Percentiles rank a stretch among this genome's conserved stretches.
Conservation (phyloP, 805 yeast species). For the Yamadazyma nakazawae region DNA sequence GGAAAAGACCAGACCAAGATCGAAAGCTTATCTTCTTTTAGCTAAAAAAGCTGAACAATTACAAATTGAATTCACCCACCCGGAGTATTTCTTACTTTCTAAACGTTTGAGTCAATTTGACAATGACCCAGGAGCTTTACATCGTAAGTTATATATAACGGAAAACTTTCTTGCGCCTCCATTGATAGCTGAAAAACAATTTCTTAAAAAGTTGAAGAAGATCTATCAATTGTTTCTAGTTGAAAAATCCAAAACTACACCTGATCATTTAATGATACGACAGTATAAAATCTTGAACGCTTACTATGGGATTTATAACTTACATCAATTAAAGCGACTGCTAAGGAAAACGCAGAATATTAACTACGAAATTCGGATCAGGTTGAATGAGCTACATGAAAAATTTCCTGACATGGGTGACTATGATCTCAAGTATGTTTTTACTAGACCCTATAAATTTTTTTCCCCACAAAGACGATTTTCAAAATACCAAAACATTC, state of each 20-base stretch:
- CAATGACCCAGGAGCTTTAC: conserved; percentile 1
- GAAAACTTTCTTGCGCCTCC: conserved; percentile 32
- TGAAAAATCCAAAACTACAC: conserved; percentile 15
- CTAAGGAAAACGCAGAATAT: neutral
- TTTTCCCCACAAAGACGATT: conserved; percentile 31
- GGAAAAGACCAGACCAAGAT: neutral
- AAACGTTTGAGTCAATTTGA: conserved; percentile 5
- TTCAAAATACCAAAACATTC: conserved; percentile 15
- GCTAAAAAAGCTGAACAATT: conserved; percentile 7
- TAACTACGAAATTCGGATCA: neutral
- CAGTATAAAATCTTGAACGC: conserved; percentile 22
- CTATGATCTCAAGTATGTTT: conserved; percentile 13
- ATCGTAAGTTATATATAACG: conserved; percentile 18
- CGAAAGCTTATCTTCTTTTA: conserved; percentile 13
- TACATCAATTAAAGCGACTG: neutral
- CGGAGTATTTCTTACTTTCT: conserved; percentile 18
- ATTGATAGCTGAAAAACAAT: conserved; percentile 26
- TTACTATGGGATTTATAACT: neutral
- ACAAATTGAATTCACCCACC: conserved; percentile 18
- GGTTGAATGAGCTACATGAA: neutral
- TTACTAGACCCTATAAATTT: conserved; percentile 22
- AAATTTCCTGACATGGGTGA: conserved; percentile 9
- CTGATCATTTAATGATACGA: conserved; percentile 12
- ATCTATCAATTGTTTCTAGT: conserved; percentile 27
- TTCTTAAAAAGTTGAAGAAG: conserved; percentile 20